phyloP scores from a whole-genome alignment of 257 asterid genomes.

The Nicotiana benthamiana region DNA sequence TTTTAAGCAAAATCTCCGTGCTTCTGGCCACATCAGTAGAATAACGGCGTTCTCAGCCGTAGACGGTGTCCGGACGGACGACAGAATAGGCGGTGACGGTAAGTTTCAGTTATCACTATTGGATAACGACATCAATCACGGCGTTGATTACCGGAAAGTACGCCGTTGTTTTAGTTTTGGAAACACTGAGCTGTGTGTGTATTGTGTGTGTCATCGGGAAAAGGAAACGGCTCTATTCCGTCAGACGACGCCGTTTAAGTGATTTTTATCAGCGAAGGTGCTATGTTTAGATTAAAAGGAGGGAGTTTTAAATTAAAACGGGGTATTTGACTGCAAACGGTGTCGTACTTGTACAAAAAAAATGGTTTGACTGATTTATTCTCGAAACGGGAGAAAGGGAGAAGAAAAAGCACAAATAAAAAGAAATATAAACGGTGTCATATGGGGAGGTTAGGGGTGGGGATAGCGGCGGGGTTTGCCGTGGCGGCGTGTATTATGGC shows the following conservation, averaged over 20 bases:
- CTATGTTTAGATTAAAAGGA: not conserved
- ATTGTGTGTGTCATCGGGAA: not conserved
- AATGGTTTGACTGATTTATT: constrained; percentile 34
- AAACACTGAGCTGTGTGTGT: not conserved
- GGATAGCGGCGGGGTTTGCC: constrained; percentile 65
- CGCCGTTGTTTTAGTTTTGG: not conserved
- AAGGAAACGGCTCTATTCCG: not conserved
- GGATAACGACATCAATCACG: not conserved
- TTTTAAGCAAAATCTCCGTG: not conserved
- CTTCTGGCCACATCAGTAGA: not conserved
- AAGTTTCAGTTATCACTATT: not conserved
- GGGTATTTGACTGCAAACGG: not conserved
- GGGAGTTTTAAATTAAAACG: constrained; percentile 15
- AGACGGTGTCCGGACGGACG: not conserved
- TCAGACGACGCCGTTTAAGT: not conserved
- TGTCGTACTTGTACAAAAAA: not conserved
- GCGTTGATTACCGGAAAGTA: not conserved
- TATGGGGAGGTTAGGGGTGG: constrained; percentile 54
- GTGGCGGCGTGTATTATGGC: constrained; percentile 66
- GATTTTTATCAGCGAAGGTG: not conserved
- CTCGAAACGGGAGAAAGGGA: not conserved
- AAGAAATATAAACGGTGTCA: constrained; percentile 11
- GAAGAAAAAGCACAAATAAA: not conserved
- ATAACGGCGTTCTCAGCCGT: not conserved
- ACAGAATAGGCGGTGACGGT: not conserved